Conservation (phyloP, 441 rosid species). For the Populus hybrid region DNA sequence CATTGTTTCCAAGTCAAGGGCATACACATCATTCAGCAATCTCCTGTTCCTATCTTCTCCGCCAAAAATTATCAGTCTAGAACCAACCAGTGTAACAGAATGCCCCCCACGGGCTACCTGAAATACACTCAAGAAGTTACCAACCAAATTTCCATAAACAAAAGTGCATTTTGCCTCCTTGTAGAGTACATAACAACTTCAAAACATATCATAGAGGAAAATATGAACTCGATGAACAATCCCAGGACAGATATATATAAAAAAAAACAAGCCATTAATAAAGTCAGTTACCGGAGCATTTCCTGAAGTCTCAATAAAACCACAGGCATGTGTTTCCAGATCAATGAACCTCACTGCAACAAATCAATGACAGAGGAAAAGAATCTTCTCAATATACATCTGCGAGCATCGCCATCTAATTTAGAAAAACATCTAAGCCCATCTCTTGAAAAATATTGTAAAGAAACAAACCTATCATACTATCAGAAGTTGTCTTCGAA, state of each 20-base stretch:
- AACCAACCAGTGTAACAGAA: constrained; percentile 75
- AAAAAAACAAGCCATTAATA: constrained; percentile 6
- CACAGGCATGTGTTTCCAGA: constrained; percentile 57
- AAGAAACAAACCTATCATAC: constrained; percentile 57
- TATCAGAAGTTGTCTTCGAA: constrained; percentile 59
- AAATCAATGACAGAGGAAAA: constrained; percentile 19
- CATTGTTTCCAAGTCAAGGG: constrained; percentile 82
- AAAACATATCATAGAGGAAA: constrained; percentile 10
- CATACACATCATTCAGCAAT: constrained; percentile 73
- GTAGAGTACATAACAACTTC: constrained; percentile 6
- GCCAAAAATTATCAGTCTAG: constrained; percentile 72
- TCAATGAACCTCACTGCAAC: constrained; percentile 75
- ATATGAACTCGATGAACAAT: not conserved
- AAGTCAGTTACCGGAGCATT: constrained; percentile 63
- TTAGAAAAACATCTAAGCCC: constrained; percentile 2
- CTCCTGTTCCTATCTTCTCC: constrained; percentile 84
- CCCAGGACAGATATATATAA: not conserved
- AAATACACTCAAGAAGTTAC: constrained; percentile 22
- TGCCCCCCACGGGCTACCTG: constrained; percentile 95
- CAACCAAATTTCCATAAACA: constrained; percentile 15
- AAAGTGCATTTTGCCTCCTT: not conserved
- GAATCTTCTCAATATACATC: constrained; percentile 14
- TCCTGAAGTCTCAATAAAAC: constrained; percentile 67
- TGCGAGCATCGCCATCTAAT: constrained; percentile 7
- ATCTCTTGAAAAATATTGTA: constrained; percentile 7